These are phyloP conservation scores for Moesziomyces sp. DNA, from an alignment of 1,284 basidiomycete species.

Conservation along the genomic window DNA sequence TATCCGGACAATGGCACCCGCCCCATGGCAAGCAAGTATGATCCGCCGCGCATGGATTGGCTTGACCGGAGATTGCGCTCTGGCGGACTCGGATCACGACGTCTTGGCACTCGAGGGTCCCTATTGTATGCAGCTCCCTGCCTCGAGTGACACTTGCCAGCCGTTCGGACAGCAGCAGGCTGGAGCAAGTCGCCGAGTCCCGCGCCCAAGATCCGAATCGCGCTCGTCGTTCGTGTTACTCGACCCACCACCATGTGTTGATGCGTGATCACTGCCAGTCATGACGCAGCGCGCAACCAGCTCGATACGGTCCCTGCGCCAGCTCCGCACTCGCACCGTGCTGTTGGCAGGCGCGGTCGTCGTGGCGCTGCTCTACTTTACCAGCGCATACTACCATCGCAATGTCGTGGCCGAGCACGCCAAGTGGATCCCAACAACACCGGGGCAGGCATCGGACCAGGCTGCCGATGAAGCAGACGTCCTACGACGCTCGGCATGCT, in stretches of 20 bases:
- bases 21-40: too few species aligned
- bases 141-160: neutral
- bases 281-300: neutral
- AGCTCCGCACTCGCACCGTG: constrained; percentile 12
- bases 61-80: neutral
- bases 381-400: constrained; percentile 4
- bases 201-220: too few species aligned
- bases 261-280: neutral
- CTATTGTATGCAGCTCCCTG: neutral
- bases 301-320: constrained; percentile 1
- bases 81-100: neutral
- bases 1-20: too few species aligned
- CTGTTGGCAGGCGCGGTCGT: constrained; percentile 17
- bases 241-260: neutral
- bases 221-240: neutral
- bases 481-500: constrained; percentile 6
- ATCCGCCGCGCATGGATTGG: neutral
- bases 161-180: too few species aligned
- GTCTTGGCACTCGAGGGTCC: too few species aligned
- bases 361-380: constrained; percentile 19
- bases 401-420: constrained; percentile 3
- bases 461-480: neutral
- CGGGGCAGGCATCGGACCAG: neutral
- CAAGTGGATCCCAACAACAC: neutral
- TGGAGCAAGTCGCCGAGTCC: too few species aligned